Base-by-base conservation (phyloP, 129 eudicot genomes). In the Pulicaria dysenterica region DNA sequence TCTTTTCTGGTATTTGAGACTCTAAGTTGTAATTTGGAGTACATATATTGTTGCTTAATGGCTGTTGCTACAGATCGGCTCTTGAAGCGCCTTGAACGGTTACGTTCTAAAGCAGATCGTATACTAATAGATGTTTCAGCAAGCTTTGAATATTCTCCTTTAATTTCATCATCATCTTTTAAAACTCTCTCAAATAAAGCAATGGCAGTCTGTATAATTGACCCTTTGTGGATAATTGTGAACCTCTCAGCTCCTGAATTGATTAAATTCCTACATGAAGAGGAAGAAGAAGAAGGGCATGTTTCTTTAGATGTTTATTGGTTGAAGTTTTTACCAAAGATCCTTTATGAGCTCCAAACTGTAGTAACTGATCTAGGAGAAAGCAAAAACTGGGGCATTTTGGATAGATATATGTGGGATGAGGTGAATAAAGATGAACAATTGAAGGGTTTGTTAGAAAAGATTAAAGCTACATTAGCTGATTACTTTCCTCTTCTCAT, bases 231-330 rank as follows among this genome's bases (percentile, higher is more conserved):
- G 71, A 49, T 31, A 73, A 62, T 73, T 73, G 78, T 74, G 64
- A 71, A 63, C 40, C 72, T 74, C 50, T 74, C 78, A 50, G 64
- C 44, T 74, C 78, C 78, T 63, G 55, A 74, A 24, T 74, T 74
- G 78, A 50, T 74, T 1, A 61, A 19, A 38, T 74, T 74, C 49
- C 78, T 62, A 50, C 64, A 17, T 16, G 55, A 62, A 63, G 78
- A 63, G 47, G 70, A 73, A 41, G 12, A 68, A 68, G 73, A 40
- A 68, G 73, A 24, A 24, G 59, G 70, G 46, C 40, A 74, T 12
- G 64, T 64, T 1, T 50, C 16, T 49, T 62, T 74, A 63, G 38
- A 63, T 74, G 72, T 56, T 50, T 50, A 63, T 50, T 74, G 78
- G 78, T 50, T 74, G 44, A 74, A 63, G 55, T 63, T 64, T 40